These are phyloP conservation scores for Cercospora sojina DNA, from an alignment of 2,329 filamentous ascomycete genomes.

Conservation along the genomic window DNA sequence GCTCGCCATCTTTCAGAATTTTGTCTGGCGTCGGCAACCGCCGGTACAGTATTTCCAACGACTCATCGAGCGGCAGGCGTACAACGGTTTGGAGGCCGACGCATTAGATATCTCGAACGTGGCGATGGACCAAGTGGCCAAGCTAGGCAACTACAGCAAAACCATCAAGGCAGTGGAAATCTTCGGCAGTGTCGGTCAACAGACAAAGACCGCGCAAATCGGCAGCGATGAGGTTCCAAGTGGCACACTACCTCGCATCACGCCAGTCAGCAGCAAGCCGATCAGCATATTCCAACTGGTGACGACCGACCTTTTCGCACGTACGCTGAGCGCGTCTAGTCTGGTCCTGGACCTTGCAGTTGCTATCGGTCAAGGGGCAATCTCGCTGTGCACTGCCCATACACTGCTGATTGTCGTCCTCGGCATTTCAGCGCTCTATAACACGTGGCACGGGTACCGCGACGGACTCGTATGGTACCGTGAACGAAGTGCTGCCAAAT, in stretches of 20 bases:
- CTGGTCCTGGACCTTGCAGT: constrained; percentile 47
- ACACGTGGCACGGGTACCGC: constrained; percentile 71
- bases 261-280: constrained; percentile 18
- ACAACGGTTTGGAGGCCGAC: constrained; percentile 71
- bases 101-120: constrained; percentile 73
- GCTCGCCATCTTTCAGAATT: constrained; percentile 79
- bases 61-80: constrained; percentile 63
- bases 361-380: constrained; percentile 32
- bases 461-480: constrained; percentile 78
- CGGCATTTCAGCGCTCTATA: constrained; percentile 66
- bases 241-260: constrained; percentile 16
- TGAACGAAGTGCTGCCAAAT: constrained; percentile 74
- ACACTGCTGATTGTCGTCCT: constrained; percentile 70
- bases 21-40: constrained; percentile 72
- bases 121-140: constrained; percentile 73
- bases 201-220: constrained; percentile 55
- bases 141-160: constrained; percentile 69
- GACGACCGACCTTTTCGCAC: constrained; percentile 33
- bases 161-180: constrained; percentile 77
- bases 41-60: constrained; percentile 44
- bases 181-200: constrained; percentile 71
- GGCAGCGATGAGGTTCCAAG: constrained; percentile 25
- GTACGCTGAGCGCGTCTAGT: constrained; percentile 30
- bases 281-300: constrained; percentile 33
- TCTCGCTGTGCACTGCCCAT: constrained; percentile 55